phyloP scores from a whole-genome alignment of 108 stramenopile genomes.

The Phaeodactylum tricornutum region DNA sequence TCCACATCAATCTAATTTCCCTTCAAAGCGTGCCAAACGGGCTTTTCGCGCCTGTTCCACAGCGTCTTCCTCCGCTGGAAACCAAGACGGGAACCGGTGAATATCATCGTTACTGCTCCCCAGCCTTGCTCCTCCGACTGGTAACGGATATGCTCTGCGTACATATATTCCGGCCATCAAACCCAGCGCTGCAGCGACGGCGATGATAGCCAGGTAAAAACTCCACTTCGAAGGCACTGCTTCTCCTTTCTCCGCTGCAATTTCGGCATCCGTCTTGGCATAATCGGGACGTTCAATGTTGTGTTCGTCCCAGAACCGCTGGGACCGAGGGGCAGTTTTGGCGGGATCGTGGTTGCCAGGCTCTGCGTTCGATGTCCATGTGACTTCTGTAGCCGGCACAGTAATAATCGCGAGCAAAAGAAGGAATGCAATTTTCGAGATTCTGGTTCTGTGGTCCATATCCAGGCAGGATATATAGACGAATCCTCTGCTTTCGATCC shows the following conservation, averaged over 20 bases:
- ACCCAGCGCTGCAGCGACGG: not conserved
- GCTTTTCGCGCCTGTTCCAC: not conserved
- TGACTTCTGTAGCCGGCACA: slow-evolving; percentile 20
- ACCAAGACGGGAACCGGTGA: not conserved
- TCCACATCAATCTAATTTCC: not conserved
- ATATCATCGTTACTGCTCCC: not conserved
- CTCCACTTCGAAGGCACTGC: not conserved
- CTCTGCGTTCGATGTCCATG: slow-evolving; percentile 21
- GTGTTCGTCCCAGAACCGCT: slow-evolving; percentile 63
- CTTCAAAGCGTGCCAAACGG: slow-evolving; percentile 3
- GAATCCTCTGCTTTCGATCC: too few species aligned
- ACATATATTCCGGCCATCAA: not conserved
- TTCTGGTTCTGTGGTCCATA: too few species aligned
- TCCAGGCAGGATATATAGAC: too few species aligned
- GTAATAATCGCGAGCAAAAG: too few species aligned
- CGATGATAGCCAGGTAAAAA: not conserved
- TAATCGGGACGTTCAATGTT: slow-evolving; percentile 57
- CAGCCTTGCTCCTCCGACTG: not conserved
- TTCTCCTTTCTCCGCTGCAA: slow-evolving; percentile 27
- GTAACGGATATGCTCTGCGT: not conserved
- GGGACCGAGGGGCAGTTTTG: slow-evolving; percentile 43
- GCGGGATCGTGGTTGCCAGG: slow-evolving; percentile 12
- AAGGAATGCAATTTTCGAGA: too few species aligned
- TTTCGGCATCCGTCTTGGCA: slow-evolving; percentile 61
- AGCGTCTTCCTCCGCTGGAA: not conserved